These are phyloP conservation scores for Rutstroemia sp. DNA, from an alignment of 2,329 filamentous ascomycete genomes.

Conservation along the genomic window DNA sequence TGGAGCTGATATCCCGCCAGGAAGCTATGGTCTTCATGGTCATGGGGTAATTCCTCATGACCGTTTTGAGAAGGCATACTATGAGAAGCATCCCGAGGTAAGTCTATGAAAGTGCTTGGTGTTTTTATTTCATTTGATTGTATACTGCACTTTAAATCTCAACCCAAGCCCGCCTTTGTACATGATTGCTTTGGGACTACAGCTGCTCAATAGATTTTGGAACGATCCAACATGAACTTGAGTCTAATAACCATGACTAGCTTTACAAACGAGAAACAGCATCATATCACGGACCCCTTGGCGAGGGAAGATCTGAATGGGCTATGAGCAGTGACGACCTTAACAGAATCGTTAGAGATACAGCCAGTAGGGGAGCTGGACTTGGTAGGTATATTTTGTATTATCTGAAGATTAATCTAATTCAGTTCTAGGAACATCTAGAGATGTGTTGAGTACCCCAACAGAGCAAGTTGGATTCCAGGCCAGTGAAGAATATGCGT, in stretches of 20 bases:
- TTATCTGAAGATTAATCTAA: slow-evolving; percentile 19
- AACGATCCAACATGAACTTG: not conserved
- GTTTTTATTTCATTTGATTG: no score
- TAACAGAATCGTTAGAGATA: slow-evolving; percentile 80
- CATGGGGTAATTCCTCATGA: slow-evolving; percentile 71
- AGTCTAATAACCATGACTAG: slow-evolving; percentile 7
- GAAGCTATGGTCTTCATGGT: slow-evolving; percentile 88
- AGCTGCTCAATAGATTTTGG: no score
- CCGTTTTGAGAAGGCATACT: slow-evolving; percentile 86
- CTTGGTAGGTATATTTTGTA: slow-evolving; percentile 36
- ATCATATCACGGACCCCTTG: slow-evolving; percentile 38
- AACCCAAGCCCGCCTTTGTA: no score
- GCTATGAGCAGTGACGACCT: slow-evolving; percentile 84
- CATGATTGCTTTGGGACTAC: no score
- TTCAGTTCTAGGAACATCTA: slow-evolving; percentile 49
- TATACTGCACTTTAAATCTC: no score
- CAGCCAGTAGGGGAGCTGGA: slow-evolving; percentile 44
- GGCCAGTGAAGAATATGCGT: slow-evolving; percentile 76
- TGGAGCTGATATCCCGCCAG: slow-evolving; percentile 67
- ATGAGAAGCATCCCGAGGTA: slow-evolving; percentile 78
- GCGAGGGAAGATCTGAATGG: slow-evolving; percentile 57
- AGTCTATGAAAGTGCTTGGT: not conserved
- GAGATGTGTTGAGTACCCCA: slow-evolving; percentile 63
- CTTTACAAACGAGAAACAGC: slow-evolving; percentile 61
- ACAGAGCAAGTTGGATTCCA: slow-evolving; percentile 87